These are phyloP conservation scores for Plasmodium falciparum DNA, from an alignment of 169 alveolate genomes.

Conservation along the genomic window DNA sequence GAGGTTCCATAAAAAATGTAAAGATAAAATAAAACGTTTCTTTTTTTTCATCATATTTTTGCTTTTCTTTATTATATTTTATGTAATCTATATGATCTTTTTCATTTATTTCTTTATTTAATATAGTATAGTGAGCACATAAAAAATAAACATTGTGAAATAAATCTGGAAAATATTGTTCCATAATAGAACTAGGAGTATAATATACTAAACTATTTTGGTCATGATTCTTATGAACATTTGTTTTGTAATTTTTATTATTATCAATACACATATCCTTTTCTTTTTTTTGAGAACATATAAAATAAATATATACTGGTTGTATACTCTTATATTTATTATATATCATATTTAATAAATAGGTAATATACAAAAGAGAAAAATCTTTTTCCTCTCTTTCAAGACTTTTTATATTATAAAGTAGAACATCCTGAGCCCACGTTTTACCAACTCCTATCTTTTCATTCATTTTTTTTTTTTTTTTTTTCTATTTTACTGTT, in stretches of 20 bases:
- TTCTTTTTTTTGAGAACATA: conserved; percentile 23
- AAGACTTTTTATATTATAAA: not conserved
- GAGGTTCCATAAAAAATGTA: conserved; percentile 44
- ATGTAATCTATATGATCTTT: not conserved
- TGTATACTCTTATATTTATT: conserved; percentile 10
- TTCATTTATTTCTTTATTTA: not conserved
- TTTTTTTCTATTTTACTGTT: conserved; percentile 1
- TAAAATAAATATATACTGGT: conserved; percentile 39
- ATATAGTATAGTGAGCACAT: conserved; percentile 51
- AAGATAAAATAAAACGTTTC: conserved; percentile 47
- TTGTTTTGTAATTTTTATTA: not conserved
- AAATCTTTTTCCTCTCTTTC: conserved; percentile 30
- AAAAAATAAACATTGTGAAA: conserved; percentile 42
- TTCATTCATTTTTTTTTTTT: conserved; percentile 16
- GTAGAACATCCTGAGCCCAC: not conserved
- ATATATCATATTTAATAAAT: conserved; percentile 21
- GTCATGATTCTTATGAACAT: not conserved
- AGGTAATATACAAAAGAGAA: conserved; percentile 31
- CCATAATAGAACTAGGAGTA: conserved; percentile 51
- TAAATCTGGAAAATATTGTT: conserved; percentile 39
- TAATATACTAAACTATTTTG: conserved; percentile 15
- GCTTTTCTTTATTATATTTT: not conserved
- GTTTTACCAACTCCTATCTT: not conserved
- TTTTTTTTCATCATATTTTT: not conserved
- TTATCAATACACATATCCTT: not conserved